Conservation (phyloP, 148 eudicot species). For the Chenopodium quinoa region DNA sequence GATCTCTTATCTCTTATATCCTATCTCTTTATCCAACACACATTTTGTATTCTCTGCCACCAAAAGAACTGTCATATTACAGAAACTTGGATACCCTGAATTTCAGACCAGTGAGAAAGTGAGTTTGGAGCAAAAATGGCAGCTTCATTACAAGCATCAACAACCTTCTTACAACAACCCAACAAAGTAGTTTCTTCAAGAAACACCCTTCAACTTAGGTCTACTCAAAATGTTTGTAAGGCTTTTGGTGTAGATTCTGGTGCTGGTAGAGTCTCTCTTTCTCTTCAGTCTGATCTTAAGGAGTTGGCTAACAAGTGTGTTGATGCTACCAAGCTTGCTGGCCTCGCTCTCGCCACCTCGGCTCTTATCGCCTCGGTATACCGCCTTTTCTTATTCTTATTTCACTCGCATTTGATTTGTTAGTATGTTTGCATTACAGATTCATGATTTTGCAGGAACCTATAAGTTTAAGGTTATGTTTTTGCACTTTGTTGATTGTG, state of each 20-base stretch:
- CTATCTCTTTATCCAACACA: conserved; percentile 71
- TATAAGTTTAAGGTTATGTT: not conserved
- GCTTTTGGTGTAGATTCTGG: conserved; percentile 60
- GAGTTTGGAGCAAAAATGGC: conserved; percentile 51
- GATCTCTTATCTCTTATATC: conserved; percentile 47
- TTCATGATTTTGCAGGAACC: too few species aligned
- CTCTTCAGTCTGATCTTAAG: conserved; percentile 81
- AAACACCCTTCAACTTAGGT: conserved; percentile 48
- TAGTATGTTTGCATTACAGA: too few species aligned
- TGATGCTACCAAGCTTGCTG: conserved; percentile 93
- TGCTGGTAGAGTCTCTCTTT: conserved; percentile 55
- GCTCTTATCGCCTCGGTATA: conserved; percentile 91
- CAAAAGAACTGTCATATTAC: conserved; percentile 35
- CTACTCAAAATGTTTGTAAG: conserved; percentile 57
- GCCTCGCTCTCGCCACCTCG: conserved; percentile 96
- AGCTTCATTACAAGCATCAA: conserved; percentile 90
- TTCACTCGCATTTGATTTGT: too few species aligned
- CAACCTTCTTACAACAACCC: conserved; percentile 72
- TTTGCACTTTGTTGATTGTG: not conserved
- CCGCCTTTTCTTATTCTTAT: too few species aligned
- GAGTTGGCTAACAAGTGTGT: conserved; percentile 76
- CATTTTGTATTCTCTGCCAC: conserved; percentile 37
- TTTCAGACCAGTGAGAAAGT: too few species aligned
- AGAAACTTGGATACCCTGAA: not conserved
- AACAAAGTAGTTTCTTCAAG: conserved; percentile 39